These are phyloP conservation scores for Epichloe gansuensis DNA, from an alignment of 2,329 filamentous ascomycete genomes.

Conservation along the genomic window DNA sequence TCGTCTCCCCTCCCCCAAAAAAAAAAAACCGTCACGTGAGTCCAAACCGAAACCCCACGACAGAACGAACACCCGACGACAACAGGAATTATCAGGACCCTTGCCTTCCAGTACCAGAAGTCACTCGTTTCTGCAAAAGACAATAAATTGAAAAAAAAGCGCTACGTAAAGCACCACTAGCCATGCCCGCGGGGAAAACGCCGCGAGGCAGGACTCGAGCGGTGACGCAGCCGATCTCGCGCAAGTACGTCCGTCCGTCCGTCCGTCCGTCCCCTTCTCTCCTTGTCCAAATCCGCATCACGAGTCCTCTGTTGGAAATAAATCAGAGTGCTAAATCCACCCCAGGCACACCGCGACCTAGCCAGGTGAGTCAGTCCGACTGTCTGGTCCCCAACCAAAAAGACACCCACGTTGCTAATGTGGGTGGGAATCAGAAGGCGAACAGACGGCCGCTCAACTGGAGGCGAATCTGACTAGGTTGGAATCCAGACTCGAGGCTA, in stretches of 20 bases:
- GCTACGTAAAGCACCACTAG: no score
- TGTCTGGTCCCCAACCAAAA: background rate
- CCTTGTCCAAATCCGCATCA: no score
- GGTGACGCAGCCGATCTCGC: background rate
- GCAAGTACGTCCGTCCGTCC: background rate
- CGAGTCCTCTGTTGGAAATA: no score
- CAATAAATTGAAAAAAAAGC: no score
- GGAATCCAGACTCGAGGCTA: conserved; percentile 42
- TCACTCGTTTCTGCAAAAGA: fast-evolving
- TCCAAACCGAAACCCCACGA: no score
- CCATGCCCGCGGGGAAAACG: background rate
- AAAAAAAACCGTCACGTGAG: no score
- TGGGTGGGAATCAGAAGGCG: conserved; percentile 30
- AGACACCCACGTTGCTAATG: no score
- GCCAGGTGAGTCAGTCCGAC: conserved; percentile 7
- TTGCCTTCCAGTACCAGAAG: no score
- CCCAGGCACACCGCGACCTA: conserved; percentile 10
- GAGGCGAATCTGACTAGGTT: conserved; percentile 40
- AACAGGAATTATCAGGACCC: no score
- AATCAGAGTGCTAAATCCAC: background rate
- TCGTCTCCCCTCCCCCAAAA: no score
- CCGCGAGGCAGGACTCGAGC: background rate
- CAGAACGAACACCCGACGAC: no score
- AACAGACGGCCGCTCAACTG: conserved; percentile 39
- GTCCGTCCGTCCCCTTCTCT: no score